Evolutionary conservation across 2,329 filamentous ascomycete genomes (phyloP).

Genomic region (Raffaelea arxii): DNA sequence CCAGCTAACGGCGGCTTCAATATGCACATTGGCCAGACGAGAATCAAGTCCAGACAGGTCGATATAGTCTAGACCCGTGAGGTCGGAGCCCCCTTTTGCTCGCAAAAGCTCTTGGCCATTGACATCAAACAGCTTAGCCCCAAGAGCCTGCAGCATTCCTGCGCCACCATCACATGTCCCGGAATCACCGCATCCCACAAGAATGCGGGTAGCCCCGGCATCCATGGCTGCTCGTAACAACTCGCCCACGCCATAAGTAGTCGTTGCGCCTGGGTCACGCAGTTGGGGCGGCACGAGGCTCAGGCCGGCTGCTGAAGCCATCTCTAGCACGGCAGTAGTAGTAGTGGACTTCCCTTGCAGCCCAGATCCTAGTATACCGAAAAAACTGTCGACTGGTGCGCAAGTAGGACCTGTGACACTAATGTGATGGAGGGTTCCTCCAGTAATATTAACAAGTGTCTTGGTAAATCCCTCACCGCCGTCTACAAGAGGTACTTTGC

Average conservation of each 20-base stretch:
- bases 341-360: neutral
- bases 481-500: neutral
- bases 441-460: neutral
- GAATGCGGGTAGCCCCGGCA: neutral
- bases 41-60: neutral
- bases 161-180: neutral
- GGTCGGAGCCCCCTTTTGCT: neutral
- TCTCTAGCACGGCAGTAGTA: neutral
- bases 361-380: neutral
- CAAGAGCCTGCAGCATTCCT: neutral
- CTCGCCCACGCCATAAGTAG: neutral
- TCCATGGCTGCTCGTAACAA: neutral
- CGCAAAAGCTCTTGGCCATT: neutral
- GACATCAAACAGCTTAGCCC: neutral
- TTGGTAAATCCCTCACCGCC: neutral
- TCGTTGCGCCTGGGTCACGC: neutral
- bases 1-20: neutral
- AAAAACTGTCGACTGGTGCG: neutral
- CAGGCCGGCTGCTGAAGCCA: neutral
- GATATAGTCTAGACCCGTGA: neutral
- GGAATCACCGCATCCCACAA: neutral
- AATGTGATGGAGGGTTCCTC: neutral
- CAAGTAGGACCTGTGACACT: neutral
- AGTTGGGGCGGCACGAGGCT: neutral
- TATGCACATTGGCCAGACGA: neutral